phyloP scores from a whole-genome alignment of 2,329 filamentous ascomycete genomes.

The Xylariaceae sp. region DNA sequence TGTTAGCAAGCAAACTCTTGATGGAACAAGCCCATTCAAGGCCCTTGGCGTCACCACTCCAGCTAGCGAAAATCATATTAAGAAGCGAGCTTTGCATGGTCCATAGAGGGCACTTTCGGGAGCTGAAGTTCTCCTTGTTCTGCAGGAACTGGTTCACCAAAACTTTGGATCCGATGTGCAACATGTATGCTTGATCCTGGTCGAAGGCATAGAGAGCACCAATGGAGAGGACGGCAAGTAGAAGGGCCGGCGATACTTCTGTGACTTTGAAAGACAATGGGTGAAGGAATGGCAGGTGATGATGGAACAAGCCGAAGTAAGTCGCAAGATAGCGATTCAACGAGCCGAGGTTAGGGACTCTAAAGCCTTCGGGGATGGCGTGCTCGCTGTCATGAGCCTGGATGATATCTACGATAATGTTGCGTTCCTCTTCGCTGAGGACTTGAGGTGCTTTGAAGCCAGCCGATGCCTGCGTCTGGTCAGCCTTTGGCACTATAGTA shows the following conservation, averaged over 20 bases:
- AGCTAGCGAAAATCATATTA: slow-evolving; percentile 99
- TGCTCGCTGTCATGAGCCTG: slow-evolving; percentile 73
- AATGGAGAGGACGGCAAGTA: slow-evolving; percentile 89
- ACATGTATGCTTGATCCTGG: slow-evolving; percentile 92
- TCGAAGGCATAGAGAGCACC: slow-evolving; percentile 96
- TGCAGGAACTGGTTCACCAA: slow-evolving; percentile 95
- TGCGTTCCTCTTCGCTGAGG: slow-evolving; percentile 76
- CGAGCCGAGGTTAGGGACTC: slow-evolving; percentile 71
- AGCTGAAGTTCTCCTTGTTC: slow-evolving; percentile 98
- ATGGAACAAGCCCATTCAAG: slow-evolving; percentile 99
- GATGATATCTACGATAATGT: slow-evolving; percentile 80
- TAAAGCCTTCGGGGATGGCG: slow-evolving; percentile 82
- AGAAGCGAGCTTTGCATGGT: slow-evolving; percentile 95
- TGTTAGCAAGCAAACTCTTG: slow-evolving; percentile 95
- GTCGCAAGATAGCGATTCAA: slow-evolving; percentile 91
- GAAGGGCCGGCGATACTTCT: slow-evolving; percentile 70
- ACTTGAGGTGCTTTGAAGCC: slow-evolving; percentile 72
- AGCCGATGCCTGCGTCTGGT: slow-evolving; percentile 64
- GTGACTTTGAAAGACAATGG: slow-evolving; percentile 84
- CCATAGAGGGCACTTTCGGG: slow-evolving; percentile 93
- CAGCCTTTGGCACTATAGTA: slow-evolving; percentile 58
- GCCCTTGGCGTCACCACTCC: slow-evolving; percentile 96
- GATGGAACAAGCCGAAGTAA: slow-evolving; percentile 96
- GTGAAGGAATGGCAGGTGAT: slow-evolving; percentile 92
- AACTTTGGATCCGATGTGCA: slow-evolving; percentile 96